Conservation (phyloP, 1,139 yeast species). For the Lodderomyces beijingensis region DNA sequence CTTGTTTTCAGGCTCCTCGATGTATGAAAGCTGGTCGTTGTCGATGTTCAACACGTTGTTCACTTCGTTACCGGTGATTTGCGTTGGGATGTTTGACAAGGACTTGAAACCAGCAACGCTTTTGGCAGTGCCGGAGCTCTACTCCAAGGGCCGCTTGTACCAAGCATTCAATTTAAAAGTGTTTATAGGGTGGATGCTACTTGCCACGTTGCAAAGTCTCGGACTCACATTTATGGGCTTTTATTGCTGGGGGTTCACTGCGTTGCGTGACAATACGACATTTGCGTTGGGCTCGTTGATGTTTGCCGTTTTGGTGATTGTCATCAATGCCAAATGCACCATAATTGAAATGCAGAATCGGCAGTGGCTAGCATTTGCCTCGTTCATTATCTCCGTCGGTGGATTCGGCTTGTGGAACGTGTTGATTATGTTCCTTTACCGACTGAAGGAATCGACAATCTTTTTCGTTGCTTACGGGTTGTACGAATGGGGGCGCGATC, state of each 20-base stretch:
- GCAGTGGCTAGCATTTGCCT: slow-evolving; percentile 66
- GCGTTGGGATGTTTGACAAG: slow-evolving; percentile 93
- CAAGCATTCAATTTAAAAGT: slow-evolving; percentile 68
- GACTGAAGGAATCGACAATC: slow-evolving; percentile 53
- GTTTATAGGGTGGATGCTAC: slow-evolving; percentile 73
- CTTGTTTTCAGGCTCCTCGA: slow-evolving; percentile 86
- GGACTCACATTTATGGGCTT: slow-evolving; percentile 65
- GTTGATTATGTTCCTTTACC: slow-evolving; percentile 65
- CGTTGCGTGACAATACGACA: slow-evolving; percentile 66
- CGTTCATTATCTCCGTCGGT: slow-evolving; percentile 68
- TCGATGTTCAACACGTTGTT: slow-evolving; percentile 96
- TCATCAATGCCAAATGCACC: slow-evolving; percentile 76
- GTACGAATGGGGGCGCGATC: slow-evolving; percentile 70
- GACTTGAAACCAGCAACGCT: slow-evolving; percentile 87
- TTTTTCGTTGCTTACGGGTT: slow-evolving; percentile 74
- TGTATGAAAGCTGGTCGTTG: slow-evolving; percentile 93
- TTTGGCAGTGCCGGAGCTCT: slow-evolving; percentile 87
- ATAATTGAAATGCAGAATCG: slow-evolving; percentile 81
- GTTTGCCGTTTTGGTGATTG: slow-evolving; percentile 65
- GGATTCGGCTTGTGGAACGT: slow-evolving; percentile 92
- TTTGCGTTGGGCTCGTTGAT: slow-evolving; percentile 78
- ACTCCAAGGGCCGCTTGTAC: slow-evolving; percentile 70
- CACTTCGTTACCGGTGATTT: slow-evolving; percentile 86
- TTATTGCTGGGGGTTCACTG: slow-evolving; percentile 63
- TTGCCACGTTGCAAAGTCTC: slow-evolving; percentile 73